Evolutionary conservation across 352 stramenopile genomes (phyloP), one percentile per base, ranked within the genome.

Genomic region (Globisporangium cederbergense): DNA sequence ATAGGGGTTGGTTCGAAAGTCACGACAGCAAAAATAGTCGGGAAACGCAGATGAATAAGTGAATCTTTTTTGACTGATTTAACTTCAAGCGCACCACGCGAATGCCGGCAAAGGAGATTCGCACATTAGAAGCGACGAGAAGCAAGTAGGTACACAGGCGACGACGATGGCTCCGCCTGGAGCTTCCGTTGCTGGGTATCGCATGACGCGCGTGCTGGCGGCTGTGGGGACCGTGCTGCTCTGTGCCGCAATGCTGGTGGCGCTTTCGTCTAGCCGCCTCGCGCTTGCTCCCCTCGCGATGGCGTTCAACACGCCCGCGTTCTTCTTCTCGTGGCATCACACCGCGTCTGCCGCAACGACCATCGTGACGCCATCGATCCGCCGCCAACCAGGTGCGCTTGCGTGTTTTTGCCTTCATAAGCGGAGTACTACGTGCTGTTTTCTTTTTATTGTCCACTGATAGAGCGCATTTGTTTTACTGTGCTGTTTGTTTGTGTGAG

Each of bases 271-370:
- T 9, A 30, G 36, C 0, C 30, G 0, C 18, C 51, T 28, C 30
- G 16, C 18, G 30, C 28, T 42, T 22, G 16, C 43, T 11, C 51
- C 51, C 13, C 30, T 42, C 51, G 34, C 30, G 3, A 38, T 43
- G 30, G 51, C 51, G 51, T 30, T 58, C 30, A 58, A 58, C 51
- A 43, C 36, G 51, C 51, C 30, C 18, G 51, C 30, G 3, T 14
- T 30, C 30, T 25, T 30, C 51, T 42, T 43, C 9, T 18, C 51
- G 51, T 58, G 51, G 51, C 51, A 43, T 3, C 51, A 20, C 20
- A 9, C 4, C n/a, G 51, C 30, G 30, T 42, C 51, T 7, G 5
- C 18, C 9, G 3, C 34, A 14, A 42, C 3, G 13, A 5, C n/a
- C 30, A 43, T 28, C 10, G 14, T 25, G 16, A 8, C 18, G 7